phyloP scores from a whole-genome alignment of 306 rosid species.

The Clitoria ternatea region DNA sequence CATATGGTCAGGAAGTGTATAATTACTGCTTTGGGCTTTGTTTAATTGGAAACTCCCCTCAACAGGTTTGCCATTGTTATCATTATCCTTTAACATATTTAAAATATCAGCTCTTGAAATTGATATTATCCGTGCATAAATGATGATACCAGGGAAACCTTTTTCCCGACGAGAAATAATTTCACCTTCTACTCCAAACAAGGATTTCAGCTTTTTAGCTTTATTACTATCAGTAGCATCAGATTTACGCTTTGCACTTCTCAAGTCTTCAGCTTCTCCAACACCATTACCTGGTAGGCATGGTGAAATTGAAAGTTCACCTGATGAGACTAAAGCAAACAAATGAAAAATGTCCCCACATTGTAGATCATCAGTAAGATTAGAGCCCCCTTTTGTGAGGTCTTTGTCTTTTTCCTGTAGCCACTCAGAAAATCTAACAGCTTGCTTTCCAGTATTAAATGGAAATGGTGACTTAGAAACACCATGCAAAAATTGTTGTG shows the following conservation, averaged over 20 bases:
- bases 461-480: constrained; percentile 85
- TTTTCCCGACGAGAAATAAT: constrained; percentile 88
- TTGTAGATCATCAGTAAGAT: constrained; percentile 68
- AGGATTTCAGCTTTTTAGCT: constrained; percentile 60
- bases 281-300: constrained; percentile 78
- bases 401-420: constrained; percentile 60
- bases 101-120: constrained; percentile 52
- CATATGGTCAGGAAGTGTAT: constrained; percentile 36
- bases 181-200: constrained; percentile 70
- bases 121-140: constrained; percentile 42
- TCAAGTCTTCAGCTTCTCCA: constrained; percentile 83
- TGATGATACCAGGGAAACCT: constrained; percentile 83
- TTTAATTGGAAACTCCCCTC: constrained; percentile 26
- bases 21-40: constrained; percentile 17
- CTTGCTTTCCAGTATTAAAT: constrained; percentile 60
- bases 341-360: constrained; percentile 81
- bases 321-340: constrained; percentile 74
- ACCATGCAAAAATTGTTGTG: constrained; percentile 69
- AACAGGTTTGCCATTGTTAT: constrained; percentile 29
- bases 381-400: constrained; percentile 50
- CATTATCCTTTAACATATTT: constrained; percentile 48
- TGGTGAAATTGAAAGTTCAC: constrained; percentile 69
- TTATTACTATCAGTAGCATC: constrained; percentile 52
- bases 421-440: constrained; percentile 60
- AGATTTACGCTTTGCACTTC: constrained; percentile 67